These are phyloP conservation scores for Epichloe hybrida DNA, from an alignment of 2,329 filamentous ascomycete genomes.

Conservation along the genomic window DNA sequence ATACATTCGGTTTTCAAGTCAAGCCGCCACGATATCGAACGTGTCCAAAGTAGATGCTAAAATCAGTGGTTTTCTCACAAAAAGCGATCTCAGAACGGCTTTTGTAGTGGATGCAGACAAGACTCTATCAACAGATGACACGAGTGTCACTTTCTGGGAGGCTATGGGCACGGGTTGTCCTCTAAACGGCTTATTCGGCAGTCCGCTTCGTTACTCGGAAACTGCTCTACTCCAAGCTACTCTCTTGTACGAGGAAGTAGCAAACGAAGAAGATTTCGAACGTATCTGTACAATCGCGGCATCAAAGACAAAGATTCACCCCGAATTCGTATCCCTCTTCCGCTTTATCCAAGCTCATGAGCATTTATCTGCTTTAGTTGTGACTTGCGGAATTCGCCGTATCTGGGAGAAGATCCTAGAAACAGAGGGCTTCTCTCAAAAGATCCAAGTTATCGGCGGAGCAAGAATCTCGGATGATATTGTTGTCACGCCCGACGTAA, in stretches of 20 bases:
- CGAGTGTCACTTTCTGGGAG: constrained; percentile 36
- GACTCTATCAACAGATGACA: constrained; percentile 38
- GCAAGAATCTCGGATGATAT: constrained; percentile 31
- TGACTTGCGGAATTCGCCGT: constrained; percentile 39
- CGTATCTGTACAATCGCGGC: constrained; percentile 31
- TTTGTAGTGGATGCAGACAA: constrained; percentile 46
- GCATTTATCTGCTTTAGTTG: constrained; percentile 32
- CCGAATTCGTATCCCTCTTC: constrained; percentile 34
- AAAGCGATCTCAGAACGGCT: constrained; percentile 23
- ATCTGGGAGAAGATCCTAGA: constrained; percentile 44
- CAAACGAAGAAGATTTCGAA: constrained; percentile 26
- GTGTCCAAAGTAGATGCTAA: constrained; percentile 12
- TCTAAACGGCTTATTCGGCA: constrained; percentile 32
- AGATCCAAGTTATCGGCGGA: constrained; percentile 38
- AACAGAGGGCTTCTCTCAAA: constrained; percentile 23
- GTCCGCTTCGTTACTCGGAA: constrained; percentile 35
- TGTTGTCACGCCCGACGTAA: constrained; percentile 37
- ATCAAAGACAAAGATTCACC: constrained; percentile 25
- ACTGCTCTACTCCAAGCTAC: constrained; percentile 39
- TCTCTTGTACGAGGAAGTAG: constrained; percentile 36
- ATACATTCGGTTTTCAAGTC: constrained; percentile 7
- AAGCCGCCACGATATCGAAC: constrained; percentile 23
- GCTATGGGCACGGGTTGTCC: constrained; percentile 8
- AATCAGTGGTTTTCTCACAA: constrained; percentile 17
- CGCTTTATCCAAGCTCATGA: constrained; percentile 12